Percentiles rank a stretch among this genome's conserved stretches.
These are phyloP conservation scores for Monilinia laxa DNA, from an alignment of 2,329 filamentous ascomycete species.

Conservation along the genomic window DNA sequence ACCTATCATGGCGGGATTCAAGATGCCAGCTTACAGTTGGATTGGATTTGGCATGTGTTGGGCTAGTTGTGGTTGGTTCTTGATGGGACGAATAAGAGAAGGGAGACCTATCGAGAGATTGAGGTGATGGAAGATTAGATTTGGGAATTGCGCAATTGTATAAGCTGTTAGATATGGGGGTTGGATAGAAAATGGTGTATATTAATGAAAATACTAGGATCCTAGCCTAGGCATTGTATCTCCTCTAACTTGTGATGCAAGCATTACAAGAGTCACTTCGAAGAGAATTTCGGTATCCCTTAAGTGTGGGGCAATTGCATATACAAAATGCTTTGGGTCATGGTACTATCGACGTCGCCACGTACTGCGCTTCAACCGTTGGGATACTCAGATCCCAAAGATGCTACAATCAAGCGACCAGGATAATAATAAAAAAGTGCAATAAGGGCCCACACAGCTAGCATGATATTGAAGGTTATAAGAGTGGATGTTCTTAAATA, in stretches of 20 bases:
- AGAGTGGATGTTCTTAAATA: not conserved
- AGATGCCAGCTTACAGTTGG: slow-evolving; percentile 52
- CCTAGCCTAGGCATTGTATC: not conserved
- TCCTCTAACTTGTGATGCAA: not conserved
- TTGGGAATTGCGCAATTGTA: not conserved
- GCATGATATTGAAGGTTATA: too few relatives aligned
- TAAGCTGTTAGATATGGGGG: not conserved
- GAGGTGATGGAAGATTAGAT: slow-evolving; percentile 23
- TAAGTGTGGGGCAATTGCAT: too few relatives aligned
- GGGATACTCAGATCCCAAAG: not conserved
- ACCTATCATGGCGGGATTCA: slow-evolving; percentile 48
- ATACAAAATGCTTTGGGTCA: not conserved
- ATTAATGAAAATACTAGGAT: not conserved
- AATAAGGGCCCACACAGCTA: too few relatives aligned
- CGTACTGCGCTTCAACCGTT: too few relatives aligned
- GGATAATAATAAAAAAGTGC: too few relatives aligned
- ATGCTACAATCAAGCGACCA: too few relatives aligned
- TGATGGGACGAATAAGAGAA: slow-evolving; percentile 46
- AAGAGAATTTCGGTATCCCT: not conserved
- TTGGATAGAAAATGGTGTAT: not conserved
- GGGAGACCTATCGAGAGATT: slow-evolving; percentile 34
- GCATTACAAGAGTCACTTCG: not conserved
- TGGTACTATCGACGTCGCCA: not conserved
- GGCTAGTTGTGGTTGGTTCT: slow-evolving; percentile 51
- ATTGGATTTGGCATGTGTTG: slow-evolving; percentile 52